Evolutionary conservation across 169 alveolate genomes (phyloP), one percentile per base, ranked within the genome.

Genomic region (Plasmodium vivax): DNA sequence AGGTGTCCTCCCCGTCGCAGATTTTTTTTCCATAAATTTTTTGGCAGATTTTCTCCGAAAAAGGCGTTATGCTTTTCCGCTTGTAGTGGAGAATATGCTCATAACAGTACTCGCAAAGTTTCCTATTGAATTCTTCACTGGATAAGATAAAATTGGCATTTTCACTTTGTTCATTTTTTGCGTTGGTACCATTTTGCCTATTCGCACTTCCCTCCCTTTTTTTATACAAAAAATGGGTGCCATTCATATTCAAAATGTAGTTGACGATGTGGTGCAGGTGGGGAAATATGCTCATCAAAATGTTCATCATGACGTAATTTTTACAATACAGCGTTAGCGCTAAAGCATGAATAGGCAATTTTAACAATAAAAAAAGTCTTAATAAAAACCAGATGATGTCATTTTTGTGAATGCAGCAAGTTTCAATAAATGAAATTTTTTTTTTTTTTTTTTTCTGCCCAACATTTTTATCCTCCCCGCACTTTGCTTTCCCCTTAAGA

Each of bases 311-410:
- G 12, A 92, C 68, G 83, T 92, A 92, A 92, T 92, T 92, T 92
- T 92, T 92, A 30, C 95, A 92, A 58, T 92, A 92, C 74, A 92
- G 23, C 36, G 62, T 72, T 82, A 92, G 72, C 12, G 95, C 95
- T 23, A 92, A 62, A n/a, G 85, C 84, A 92, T 92, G 95, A n/a
- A 92, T 36, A 1, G 95, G 95, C 38, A 92, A 58, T 62, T 92
- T 92, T 72, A 92, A 83, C 41, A 92, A 72, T 30, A 92, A 23
- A 73, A 92, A 92, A 47, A 92, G 72, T 92, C 92, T 81, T 82
- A 92, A 30, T 47, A 92, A 82, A 92, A 92, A 92, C 95, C 95
- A 92, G 34, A 92, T 45, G 6, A 92, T 92, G 56, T 92, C 95
- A 82, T 92, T 81, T 83, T 82, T 92, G 56, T 92, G 54, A 41